Percentiles rank a stretch among this genome's conserved stretches.
phyloP scores from a whole-genome alignment of 306 rosid genomes.

The Castanopsis chinensis region DNA sequence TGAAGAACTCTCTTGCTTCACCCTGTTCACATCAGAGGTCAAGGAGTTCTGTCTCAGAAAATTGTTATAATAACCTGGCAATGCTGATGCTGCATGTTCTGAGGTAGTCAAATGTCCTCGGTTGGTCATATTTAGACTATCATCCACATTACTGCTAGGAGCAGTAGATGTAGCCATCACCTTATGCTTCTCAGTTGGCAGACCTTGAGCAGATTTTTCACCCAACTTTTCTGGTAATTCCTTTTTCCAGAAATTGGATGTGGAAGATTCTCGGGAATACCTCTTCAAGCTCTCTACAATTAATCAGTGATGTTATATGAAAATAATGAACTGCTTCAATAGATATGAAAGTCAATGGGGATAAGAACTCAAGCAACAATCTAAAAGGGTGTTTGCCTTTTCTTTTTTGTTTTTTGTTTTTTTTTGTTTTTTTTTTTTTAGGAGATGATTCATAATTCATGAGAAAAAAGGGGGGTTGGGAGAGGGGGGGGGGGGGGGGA shows the following conservation, averaged over 20 bases:
- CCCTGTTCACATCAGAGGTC: not conserved
- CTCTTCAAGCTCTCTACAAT: slow-evolving; percentile 28
- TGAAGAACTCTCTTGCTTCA: not conserved
- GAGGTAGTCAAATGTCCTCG: not conserved
- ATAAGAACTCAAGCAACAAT: too few species aligned
- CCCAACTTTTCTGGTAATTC: not conserved
- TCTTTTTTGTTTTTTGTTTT: not conserved
- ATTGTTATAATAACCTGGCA: slow-evolving; percentile 1
- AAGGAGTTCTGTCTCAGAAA: not conserved
- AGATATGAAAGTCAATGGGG: not conserved
- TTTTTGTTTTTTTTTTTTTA: not conserved
- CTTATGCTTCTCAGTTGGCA: not conserved
- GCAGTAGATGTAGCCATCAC: slow-evolving; percentile 9
- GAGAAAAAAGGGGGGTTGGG: too few species aligned
- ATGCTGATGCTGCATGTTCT: slow-evolving; percentile 7
- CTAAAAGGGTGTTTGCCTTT: not conserved
- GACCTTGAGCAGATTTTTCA: not conserved
- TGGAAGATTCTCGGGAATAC: not conserved
- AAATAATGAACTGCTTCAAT: not conserved
- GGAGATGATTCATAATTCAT: not conserved
- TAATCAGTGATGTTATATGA: not conserved
- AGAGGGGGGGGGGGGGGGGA: not conserved
- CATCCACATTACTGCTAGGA: slow-evolving; percentile 1
- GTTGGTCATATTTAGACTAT: not conserved
- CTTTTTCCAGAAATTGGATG: not conserved